A percentile compares a stretch with the other conserved stretches of the same genome.
phyloP scores from a whole-genome alignment of 2,329 filamentous ascomycete species.

The Sphaerostilbella broomeana region DNA sequence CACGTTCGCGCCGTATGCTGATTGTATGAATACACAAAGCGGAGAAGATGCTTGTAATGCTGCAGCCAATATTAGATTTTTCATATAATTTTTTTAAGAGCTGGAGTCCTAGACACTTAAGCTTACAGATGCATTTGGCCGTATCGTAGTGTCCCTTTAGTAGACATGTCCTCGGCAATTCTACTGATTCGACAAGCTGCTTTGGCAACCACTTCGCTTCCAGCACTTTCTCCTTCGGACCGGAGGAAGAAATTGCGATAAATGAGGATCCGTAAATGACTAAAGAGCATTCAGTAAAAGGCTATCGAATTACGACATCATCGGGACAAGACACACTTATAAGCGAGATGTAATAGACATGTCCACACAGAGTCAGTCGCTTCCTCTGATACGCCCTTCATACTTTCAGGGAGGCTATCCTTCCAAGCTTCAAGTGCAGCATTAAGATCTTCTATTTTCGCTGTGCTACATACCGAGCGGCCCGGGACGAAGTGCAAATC shows the following conservation, averaged over 20 bases:
- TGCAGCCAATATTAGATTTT: slow-evolving; percentile 4
- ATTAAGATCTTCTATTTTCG: slow-evolving; percentile 25
- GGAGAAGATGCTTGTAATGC: slow-evolving; percentile 32
- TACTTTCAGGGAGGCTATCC: slow-evolving; percentile 25
- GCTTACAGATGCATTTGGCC: slow-evolving; percentile 33
- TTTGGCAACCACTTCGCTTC: slow-evolving; percentile 24
- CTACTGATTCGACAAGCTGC: slow-evolving; percentile 31
- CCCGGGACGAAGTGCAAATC: slow-evolving; percentile 32
- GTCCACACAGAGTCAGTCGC: slow-evolving; percentile 30
- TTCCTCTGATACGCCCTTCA: slow-evolving; percentile 26
- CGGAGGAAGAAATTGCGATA: slow-evolving; percentile 29
- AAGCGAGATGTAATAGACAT: slow-evolving; percentile 31
- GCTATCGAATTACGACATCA: not conserved
- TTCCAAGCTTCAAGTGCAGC: slow-evolving; percentile 28
- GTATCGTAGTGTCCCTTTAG: slow-evolving; percentile 27
- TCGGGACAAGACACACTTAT: slow-evolving; percentile 24
- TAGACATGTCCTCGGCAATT: slow-evolving; percentile 34
- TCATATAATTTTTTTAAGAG: not conserved
- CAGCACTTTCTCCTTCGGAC: slow-evolving; percentile 21
- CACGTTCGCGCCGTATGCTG: slow-evolving; percentile 27
- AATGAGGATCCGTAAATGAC: slow-evolving; percentile 31
- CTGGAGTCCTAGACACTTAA: no score
- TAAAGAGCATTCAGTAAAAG: slow-evolving; percentile 8
- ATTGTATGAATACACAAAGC: slow-evolving; percentile 34
- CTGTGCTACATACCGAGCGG: slow-evolving; percentile 21